phyloP scores from a whole-genome alignment of 2,329 filamentous ascomycete genomes.

The Exophiala xenobiotica region DNA sequence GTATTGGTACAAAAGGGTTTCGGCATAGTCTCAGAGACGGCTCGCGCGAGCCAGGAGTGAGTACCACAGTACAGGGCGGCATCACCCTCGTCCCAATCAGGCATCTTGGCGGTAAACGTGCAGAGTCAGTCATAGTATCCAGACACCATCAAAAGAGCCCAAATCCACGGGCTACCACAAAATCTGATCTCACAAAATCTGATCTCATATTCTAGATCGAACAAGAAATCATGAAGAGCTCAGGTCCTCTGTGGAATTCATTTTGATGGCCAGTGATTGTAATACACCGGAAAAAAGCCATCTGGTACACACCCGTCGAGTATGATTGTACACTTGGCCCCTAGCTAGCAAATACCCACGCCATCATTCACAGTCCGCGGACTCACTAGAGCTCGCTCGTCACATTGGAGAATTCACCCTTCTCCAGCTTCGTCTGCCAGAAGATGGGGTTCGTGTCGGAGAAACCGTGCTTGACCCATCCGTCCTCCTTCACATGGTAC shows the following conservation, averaged over 20 bases:
- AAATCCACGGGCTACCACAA: too few species aligned
- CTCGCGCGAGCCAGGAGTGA: too few species aligned
- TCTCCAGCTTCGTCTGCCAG: slow-evolving; percentile 98
- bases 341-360: slow-evolving; percentile 6
- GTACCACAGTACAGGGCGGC: too few species aligned
- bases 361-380: not conserved
- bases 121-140: not conserved
- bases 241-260: not conserved
- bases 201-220: too few species aligned
- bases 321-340: slow-evolving; percentile 19
- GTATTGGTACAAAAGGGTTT: too few species aligned
- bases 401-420: slow-evolving; percentile 97
- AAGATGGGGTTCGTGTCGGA: slow-evolving; percentile 98
- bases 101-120: too few species aligned
- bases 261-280: slow-evolving; percentile 11
- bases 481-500: slow-evolving; percentile 98
- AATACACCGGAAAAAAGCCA: slow-evolving; percentile 11
- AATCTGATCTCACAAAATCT: too few species aligned
- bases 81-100: too few species aligned
- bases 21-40: too few species aligned
- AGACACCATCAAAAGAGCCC: too few species aligned
- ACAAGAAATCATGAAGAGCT: not conserved
- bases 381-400: slow-evolving; percentile 46
- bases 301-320: slow-evolving; percentile 20
- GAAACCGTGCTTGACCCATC: slow-evolving; percentile 99